Conservation (phyloP, 768 basidiomycete genomes). For the Phanerochaete sordida region DNA sequence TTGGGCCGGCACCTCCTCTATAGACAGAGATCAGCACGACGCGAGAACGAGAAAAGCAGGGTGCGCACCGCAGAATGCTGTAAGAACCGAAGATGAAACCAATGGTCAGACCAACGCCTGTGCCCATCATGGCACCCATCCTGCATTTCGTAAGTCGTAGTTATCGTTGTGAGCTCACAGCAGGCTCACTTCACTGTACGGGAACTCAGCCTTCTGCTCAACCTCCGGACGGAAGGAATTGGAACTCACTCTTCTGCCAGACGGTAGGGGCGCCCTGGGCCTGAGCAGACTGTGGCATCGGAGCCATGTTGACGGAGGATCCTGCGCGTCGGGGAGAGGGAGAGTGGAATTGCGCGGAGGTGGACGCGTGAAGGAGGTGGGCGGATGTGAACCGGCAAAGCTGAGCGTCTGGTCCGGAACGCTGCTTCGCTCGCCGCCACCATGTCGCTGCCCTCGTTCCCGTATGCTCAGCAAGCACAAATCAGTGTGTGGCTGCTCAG, state of each 20-base stretch:
- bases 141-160: conserved; percentile 34
- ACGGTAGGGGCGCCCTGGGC: conserved; percentile 57
- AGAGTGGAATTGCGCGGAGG: not conserved
- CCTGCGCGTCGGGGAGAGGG: not conserved
- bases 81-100: conserved; percentile 97
- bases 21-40: not conserved
- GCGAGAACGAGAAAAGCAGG: not conserved
- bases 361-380: not conserved
- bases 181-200: conserved; percentile 27
- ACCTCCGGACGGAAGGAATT: conserved; percentile 17
- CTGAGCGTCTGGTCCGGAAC: not conserved
- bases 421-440: not conserved
- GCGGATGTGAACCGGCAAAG: not conserved
- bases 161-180: not conserved
- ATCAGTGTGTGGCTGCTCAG: conserved; percentile 57
- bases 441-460: conserved; percentile 44
- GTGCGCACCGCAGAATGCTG: conserved; percentile 78
- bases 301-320: conserved; percentile 17
- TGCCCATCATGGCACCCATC: conserved; percentile 92
- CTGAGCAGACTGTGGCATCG: conserved; percentile 27
- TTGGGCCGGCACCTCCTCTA: conserved; percentile 88
- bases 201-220: not conserved
- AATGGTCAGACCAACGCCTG: conserved; percentile 92
- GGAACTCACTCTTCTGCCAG: conserved; percentile 68
- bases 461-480: conserved; percentile 79